Evolutionary conservation across 2,329 filamentous ascomycete genomes (phyloP), one percentile per base, ranked within the genome.

Genomic region (Monosporascus cannonballus): DNA sequence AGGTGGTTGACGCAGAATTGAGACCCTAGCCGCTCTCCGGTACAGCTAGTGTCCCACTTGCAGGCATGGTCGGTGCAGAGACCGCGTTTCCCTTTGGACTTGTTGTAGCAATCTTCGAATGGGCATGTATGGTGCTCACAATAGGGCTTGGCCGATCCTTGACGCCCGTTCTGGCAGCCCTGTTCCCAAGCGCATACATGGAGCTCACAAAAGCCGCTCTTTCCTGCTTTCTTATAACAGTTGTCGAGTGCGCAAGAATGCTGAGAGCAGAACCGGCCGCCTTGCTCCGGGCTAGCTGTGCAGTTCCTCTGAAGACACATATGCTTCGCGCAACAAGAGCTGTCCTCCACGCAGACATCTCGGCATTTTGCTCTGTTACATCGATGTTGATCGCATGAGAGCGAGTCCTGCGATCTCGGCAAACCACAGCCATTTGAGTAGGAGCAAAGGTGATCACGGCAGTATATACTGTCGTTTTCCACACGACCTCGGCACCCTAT

Each of bases 61-160:
- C 57, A 59, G 3, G 57, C 57, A 17, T 59, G 57, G 14, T 49
- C 11, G 4, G 53, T 25, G 51, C 57, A 59, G 20, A 57, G 51
- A 2, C 57, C 57, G 11, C 34, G 25, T 4, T 47, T 14, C 4
- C 51, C 55, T 45, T 59, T 59, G 18, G 53, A 56, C 37, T 37
- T 50, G 44, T 56, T 30, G 18, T 30, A 6, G 22, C 57, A 59
- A 11, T 48, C 49, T 11, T 17, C 45, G 24, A 47, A 47, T 22
- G 53, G 53, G 25, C 57, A 59, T 4, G 57, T 59, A 11, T 59
- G 57, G 2, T 36, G n/a, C 0, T 53, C 51, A 48, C 57, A 59
- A n/a, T 59, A 59, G 3, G 49, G 39, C 22, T 56, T 53, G 7
- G 55, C 50, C 3, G 45, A 34, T 3, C 55, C 34, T 9, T 53